Evolutionary conservation across 2,329 filamentous ascomycete species (phyloP).

Genomic region (Phialemonium atrogriseum): DNA sequence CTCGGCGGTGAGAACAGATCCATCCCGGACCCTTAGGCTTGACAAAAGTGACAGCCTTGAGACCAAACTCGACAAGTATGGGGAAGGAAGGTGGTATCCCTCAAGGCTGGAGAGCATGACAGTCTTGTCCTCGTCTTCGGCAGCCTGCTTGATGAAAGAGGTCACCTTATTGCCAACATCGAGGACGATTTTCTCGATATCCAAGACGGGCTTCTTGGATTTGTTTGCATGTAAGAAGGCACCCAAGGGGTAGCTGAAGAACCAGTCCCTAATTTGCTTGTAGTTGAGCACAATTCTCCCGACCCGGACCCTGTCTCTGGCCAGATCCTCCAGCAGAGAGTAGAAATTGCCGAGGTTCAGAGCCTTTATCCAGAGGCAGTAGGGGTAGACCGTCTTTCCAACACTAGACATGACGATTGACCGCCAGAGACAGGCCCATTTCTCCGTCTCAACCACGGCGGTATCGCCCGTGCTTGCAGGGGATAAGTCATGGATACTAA

Average conservation of each 20-base stretch:
- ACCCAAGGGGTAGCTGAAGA: slow-evolving; percentile 32
- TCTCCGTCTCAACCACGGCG: slow-evolving; percentile 28
- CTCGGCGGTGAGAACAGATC: slow-evolving; percentile 47
- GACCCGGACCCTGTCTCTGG: slow-evolving; percentile 13
- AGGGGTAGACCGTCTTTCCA: slow-evolving; percentile 55
- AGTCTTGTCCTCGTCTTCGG: slow-evolving; percentile 32
- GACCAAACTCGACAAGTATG: slow-evolving; percentile 49
- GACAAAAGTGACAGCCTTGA: slow-evolving; percentile 48
- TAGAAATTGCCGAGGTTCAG: slow-evolving; percentile 56
- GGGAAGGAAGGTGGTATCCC: slow-evolving; percentile 38
- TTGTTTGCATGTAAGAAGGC: slow-evolving; percentile 13
- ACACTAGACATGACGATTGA: slow-evolving; percentile 60
- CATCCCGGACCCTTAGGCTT: slow-evolving; percentile 52
- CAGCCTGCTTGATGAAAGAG: slow-evolving; percentile 34
- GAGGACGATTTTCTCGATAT: slow-evolving; percentile 26
- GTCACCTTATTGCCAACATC: slow-evolving; percentile 51
- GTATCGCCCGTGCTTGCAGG: slow-evolving; percentile 33
- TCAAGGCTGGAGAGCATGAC: slow-evolving; percentile 50
- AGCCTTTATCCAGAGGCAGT: slow-evolving; percentile 58
- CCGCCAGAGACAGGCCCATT: slow-evolving; percentile 59
- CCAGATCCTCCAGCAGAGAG: slow-evolving; percentile 47
- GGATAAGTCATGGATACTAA: slow-evolving; percentile 38
- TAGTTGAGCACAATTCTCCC: no score
- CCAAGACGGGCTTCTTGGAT: slow-evolving; percentile 16
- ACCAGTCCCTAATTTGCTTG: slow-evolving; percentile 18